Conservation (phyloP, 2,329 filamentous ascomycete species). For the Penicillium hordei region DNA sequence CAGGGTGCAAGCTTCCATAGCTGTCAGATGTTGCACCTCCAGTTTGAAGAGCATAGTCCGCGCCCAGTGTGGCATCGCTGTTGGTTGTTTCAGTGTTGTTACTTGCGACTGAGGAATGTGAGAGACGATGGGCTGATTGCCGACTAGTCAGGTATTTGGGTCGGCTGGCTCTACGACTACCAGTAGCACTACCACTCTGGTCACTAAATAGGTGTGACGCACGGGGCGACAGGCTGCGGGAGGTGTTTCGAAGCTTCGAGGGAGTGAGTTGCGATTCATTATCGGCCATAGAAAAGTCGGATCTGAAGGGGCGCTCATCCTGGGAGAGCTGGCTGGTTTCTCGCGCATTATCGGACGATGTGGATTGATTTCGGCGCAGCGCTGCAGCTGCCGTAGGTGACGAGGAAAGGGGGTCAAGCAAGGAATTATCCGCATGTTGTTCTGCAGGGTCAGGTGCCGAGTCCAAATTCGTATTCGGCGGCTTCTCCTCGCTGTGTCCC, state of each 20-base stretch:
- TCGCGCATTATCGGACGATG: conserved; percentile 21
- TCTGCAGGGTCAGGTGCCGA: background rate
- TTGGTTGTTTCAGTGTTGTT: conserved; percentile 59
- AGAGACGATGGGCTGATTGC: conserved; percentile 59
- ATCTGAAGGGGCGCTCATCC: conserved; percentile 23
- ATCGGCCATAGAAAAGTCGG: conserved; percentile 22
- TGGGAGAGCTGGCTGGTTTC: conserved; percentile 24
- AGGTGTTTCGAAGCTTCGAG: conserved; percentile 26
- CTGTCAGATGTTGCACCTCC: conserved; percentile 67
- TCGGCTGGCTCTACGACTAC: conserved; percentile 43
- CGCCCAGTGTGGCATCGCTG: conserved; percentile 72
- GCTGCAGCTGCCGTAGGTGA: conserved; percentile 48
- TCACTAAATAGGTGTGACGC: conserved; percentile 30
- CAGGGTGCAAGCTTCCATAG: conserved; percentile 21
- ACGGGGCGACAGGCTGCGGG: conserved; percentile 32
- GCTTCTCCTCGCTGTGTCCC: conserved; percentile 3
- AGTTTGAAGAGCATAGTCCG: conserved; percentile 79
- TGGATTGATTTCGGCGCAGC: conserved; percentile 43
- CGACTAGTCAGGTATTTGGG: conserved; percentile 58
- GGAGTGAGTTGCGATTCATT: conserved; percentile 30
- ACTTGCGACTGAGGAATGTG: conserved; percentile 56
- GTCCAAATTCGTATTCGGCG: background rate
- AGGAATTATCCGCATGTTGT: conserved; percentile 30
- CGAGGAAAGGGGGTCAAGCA: conserved; percentile 45
- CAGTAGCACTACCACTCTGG: conserved; percentile 26